These are phyloP conservation scores for Cercophora scortea DNA, from an alignment of 495 filamentous ascomycete species.

Conservation along the genomic window DNA sequence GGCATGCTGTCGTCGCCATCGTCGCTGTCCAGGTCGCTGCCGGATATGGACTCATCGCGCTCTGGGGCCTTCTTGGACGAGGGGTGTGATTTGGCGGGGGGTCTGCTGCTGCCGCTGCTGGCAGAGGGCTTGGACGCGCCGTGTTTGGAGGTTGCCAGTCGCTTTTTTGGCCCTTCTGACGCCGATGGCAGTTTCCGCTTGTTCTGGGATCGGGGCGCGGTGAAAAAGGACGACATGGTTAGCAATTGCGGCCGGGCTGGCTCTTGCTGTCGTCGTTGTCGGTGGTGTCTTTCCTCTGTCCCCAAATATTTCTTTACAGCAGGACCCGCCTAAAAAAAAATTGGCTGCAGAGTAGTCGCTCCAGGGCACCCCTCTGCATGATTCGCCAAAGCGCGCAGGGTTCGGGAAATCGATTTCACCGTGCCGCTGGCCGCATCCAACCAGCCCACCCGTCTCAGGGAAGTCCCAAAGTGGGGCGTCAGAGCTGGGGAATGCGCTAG, in stretches of 20 bases:
- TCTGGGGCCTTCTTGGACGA: slow-evolving; percentile 46
- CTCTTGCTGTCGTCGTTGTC: slow-evolving; percentile 4
- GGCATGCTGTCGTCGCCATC: slow-evolving; percentile 20
- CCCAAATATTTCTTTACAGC: slow-evolving; percentile 14
- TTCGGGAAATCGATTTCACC: too few relatives aligned
- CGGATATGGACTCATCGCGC: slow-evolving; percentile 73
- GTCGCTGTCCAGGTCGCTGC: slow-evolving; percentile 62
- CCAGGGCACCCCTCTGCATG: too few relatives aligned
- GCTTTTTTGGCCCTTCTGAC: slow-evolving; percentile 36
- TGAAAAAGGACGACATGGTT: slow-evolving; percentile 81
- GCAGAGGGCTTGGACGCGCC: background rate
- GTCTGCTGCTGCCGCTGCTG: slow-evolving; percentile 8
- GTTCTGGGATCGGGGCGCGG: slow-evolving; percentile 64
- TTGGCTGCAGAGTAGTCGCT: background rate
- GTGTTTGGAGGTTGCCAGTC: slow-evolving; percentile 30
- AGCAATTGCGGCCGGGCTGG: slow-evolving; percentile 10
- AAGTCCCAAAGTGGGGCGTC: too few relatives aligned
- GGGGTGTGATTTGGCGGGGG: slow-evolving; percentile 35
- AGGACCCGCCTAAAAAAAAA: slow-evolving; percentile 12
- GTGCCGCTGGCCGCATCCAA: too few relatives aligned
- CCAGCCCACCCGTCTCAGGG: too few relatives aligned
- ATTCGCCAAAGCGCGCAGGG: background rate
- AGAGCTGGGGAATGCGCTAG: too few relatives aligned
- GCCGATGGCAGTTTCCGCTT: slow-evolving; percentile 61
- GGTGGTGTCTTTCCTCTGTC: background rate